Conservation (phyloP, 2,329 filamentous ascomycete species). For the Diaporthe sp. region DNA sequence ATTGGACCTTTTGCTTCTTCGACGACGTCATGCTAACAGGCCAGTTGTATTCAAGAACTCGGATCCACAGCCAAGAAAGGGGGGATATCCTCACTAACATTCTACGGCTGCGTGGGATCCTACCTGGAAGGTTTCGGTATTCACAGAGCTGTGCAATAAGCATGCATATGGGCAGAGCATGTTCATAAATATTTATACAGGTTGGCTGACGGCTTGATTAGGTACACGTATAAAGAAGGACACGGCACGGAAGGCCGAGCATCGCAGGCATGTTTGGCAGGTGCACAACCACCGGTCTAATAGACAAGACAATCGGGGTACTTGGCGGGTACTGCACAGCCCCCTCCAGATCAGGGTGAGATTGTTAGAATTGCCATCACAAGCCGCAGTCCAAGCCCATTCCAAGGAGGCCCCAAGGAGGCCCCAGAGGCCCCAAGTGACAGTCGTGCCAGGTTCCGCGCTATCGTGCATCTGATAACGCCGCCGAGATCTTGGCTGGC, state of each 20-base stretch:
- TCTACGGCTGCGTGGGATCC: not conserved
- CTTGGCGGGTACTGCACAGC: slow-evolving; percentile 23
- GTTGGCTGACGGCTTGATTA: not conserved
- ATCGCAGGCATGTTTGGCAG: not conserved
- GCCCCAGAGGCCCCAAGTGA: slow-evolving; percentile 16
- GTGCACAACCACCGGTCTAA: not conserved
- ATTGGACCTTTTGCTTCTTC: not conserved
- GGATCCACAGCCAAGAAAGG: not conserved
- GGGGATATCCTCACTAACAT: not conserved
- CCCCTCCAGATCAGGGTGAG: not conserved
- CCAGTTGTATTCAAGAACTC: not conserved
- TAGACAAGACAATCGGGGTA: slow-evolving; percentile 22
- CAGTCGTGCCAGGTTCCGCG: slow-evolving; percentile 25
- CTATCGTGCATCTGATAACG: slow-evolving; percentile 32
- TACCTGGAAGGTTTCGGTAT: not conserved
- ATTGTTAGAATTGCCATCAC: slow-evolving; percentile 4
- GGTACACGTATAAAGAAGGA: not conserved
- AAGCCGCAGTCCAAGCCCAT: slow-evolving; percentile 4
- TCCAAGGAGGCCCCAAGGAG: slow-evolving; percentile 15
- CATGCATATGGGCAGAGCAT: too few species aligned
- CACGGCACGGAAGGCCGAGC: not conserved
- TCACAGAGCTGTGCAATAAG: not conserved
- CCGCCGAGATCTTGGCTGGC: slow-evolving; percentile 25
- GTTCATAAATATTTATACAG: not conserved
- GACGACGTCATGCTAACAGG: slow-evolving; percentile 17